Percentiles rank a stretch among this genome's conserved stretches.
Conservation (phyloP, 23 red algal genomes). For the Gracilaria domingensis region DNA sequence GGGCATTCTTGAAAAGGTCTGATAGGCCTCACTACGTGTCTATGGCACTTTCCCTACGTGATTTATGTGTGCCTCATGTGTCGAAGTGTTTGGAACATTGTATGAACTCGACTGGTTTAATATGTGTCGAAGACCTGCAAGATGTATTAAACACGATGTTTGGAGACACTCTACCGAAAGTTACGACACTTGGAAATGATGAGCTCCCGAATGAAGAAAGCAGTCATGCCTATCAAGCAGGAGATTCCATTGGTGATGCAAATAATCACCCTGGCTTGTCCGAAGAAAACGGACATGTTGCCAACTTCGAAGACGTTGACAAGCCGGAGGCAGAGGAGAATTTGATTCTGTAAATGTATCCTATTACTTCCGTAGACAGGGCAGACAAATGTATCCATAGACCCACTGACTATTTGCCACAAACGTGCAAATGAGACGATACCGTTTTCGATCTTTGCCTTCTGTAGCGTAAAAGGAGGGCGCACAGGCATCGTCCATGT, state of each 20-base stretch:
- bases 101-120: conserved; percentile 51
- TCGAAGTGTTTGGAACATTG: conserved; percentile 63
- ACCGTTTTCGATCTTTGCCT: neutral
- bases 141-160: conserved; percentile 39
- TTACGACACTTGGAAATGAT: neutral
- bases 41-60: conserved; percentile 53
- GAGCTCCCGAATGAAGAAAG: neutral
- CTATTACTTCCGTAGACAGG: neutral
- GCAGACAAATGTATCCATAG: neutral
- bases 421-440: neutral
- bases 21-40: conserved; percentile 68
- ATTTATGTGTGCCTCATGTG: conserved; percentile 57
- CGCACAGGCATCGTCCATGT: neutral
- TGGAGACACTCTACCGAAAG: conserved; percentile 50
- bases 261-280: neutral
- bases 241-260: neutral
- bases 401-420: neutral
- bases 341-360: neutral
- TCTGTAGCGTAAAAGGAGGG: neutral
- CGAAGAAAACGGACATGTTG: conserved; percentile 21
- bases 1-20: conserved; percentile 76
- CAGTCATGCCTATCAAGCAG: neutral
- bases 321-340: conserved; percentile 12
- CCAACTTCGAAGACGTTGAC: neutral
- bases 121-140: conserved; percentile 45